Conservation (phyloP, 2,329 filamentous ascomycete species). For the Arthrobotrys pseudoclavata region DNA sequence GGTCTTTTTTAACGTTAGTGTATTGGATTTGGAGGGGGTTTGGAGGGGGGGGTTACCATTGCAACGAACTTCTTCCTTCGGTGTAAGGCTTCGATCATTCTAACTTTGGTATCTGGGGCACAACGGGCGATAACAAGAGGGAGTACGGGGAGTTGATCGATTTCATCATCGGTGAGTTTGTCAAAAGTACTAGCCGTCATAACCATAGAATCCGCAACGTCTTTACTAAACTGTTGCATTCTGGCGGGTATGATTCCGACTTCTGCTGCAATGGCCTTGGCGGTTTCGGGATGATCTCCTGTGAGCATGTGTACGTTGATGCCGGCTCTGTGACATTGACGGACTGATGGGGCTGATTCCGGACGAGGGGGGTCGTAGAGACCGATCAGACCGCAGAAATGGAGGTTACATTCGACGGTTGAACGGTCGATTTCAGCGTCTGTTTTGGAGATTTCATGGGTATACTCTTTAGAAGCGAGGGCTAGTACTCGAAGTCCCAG, state of each 20-base stretch:
- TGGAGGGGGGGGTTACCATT: constrained; percentile 70
- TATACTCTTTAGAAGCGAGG: constrained; percentile 71
- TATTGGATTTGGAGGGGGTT: neutral
- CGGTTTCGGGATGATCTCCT: constrained; percentile 83
- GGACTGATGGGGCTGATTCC: constrained; percentile 80
- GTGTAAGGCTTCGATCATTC: constrained; percentile 90
- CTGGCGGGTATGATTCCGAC: constrained; percentile 81
- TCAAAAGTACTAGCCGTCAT: constrained; percentile 85
- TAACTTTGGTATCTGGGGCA: constrained; percentile 86
- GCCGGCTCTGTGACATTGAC: constrained; percentile 78
- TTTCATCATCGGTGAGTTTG: constrained; percentile 78
- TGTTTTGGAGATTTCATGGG: constrained; percentile 65
- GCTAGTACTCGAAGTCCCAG: constrained; percentile 79
- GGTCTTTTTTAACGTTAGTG: constrained; percentile 67
- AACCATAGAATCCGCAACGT: constrained; percentile 76
- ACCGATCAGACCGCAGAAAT: constrained; percentile 82
- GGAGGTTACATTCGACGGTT: constrained; percentile 76
- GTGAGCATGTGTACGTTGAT: constrained; percentile 88
- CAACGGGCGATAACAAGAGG: constrained; percentile 87
- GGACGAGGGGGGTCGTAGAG: constrained; percentile 88
- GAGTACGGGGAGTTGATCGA: constrained; percentile 80
- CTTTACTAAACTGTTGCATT: constrained; percentile 72
- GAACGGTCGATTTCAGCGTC: constrained; percentile 71
- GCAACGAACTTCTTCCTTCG: constrained; percentile 81
- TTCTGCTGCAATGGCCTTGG: constrained; percentile 81